A percentile compares a stretch with the other conserved stretches of the same genome.
Evolutionary conservation across 495 filamentous ascomycete species (phyloP).

Genomic region (Ascodesmis nigricans): DNA sequence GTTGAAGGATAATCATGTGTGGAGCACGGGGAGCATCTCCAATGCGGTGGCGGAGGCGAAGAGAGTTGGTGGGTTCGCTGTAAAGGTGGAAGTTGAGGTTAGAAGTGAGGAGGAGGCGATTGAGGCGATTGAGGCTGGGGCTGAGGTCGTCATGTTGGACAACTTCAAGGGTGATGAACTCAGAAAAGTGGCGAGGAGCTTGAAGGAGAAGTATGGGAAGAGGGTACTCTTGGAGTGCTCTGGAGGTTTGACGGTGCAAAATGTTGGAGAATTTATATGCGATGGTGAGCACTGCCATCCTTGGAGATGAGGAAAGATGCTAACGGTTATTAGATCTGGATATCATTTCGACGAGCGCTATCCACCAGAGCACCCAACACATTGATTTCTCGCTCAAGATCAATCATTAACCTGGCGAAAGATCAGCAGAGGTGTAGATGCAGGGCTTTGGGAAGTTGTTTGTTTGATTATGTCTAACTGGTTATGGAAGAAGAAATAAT

Average conservation of each 20-base stretch:
- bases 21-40: slow-evolving; percentile 66
- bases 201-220: slow-evolving; percentile 53
- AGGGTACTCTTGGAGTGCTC: slow-evolving; percentile 73
- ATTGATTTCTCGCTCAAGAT: slow-evolving; percentile 96
- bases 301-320: slow-evolving; percentile 3
- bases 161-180: slow-evolving; percentile 69
- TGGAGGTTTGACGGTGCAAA: slow-evolving; percentile 68
- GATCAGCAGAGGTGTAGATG: background rate
- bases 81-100: slow-evolving; percentile 94
- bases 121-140: slow-evolving; percentile 72
- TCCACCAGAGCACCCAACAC: slow-evolving; percentile 76
- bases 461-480: background rate
- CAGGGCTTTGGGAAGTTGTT: background rate
- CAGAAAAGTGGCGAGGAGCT: slow-evolving; percentile 39
- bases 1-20: slow-evolving; percentile 97
- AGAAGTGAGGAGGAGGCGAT: slow-evolving; percentile 69
- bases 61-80: slow-evolving; percentile 60
- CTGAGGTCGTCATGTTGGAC: slow-evolving; percentile 92
- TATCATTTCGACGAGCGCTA: slow-evolving; percentile 83
- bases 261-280: slow-evolving; percentile 59
- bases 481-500: slow-evolving; percentile 1
- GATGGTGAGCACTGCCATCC: slow-evolving; percentile 30
- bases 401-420: slow-evolving; percentile 23
- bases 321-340: slow-evolving; percentile 45
- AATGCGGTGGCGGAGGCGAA: slow-evolving; percentile 66